Conservation (phyloP, 106 monocot genomes). For the Apostasia shenzhenica region DNA sequence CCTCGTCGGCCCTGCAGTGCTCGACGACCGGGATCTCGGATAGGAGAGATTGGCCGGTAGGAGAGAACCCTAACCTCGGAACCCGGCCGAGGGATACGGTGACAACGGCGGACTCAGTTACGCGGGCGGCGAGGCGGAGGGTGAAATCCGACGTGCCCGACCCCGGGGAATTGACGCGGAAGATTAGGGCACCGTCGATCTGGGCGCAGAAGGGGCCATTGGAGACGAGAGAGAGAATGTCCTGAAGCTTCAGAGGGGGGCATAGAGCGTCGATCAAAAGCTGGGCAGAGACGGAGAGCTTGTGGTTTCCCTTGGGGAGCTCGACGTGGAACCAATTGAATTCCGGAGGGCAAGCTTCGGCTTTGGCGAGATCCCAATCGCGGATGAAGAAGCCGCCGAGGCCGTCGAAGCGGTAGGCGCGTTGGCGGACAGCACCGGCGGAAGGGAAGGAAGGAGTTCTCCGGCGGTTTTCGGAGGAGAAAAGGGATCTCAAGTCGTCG, state of each 20-base stretch:
- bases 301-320: constrained; percentile 63
- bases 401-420: constrained; percentile 54
- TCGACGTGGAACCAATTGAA: constrained; percentile 93
- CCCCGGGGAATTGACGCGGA: constrained; percentile 84
- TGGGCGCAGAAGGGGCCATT: constrained; percentile 79
- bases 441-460: constrained; percentile 2
- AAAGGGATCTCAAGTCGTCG: neutral
- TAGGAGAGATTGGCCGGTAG: constrained; percentile 43
- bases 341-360: constrained; percentile 13
- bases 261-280: constrained; percentile 73
- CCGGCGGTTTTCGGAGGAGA: neutral
- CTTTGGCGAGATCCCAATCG: constrained; percentile 34
- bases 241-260: constrained; percentile 88
- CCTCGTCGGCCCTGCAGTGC: neutral
- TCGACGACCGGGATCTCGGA: constrained; percentile 41
- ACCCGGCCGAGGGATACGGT: constrained; percentile 79
- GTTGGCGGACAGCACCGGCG: constrained; percentile 9
- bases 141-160: constrained; percentile 57
- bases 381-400: constrained; percentile 25
- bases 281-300: constrained; percentile 59
- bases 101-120: constrained; percentile 65
- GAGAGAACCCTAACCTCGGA: constrained; percentile 70
- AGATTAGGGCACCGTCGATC: constrained; percentile 64
- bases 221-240: constrained; percentile 78
- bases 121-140: constrained; percentile 67